Evolutionary conservation across 2,329 filamentous ascomycete genomes (phyloP).

Genomic region (Rugonectria rugulosa): DNA sequence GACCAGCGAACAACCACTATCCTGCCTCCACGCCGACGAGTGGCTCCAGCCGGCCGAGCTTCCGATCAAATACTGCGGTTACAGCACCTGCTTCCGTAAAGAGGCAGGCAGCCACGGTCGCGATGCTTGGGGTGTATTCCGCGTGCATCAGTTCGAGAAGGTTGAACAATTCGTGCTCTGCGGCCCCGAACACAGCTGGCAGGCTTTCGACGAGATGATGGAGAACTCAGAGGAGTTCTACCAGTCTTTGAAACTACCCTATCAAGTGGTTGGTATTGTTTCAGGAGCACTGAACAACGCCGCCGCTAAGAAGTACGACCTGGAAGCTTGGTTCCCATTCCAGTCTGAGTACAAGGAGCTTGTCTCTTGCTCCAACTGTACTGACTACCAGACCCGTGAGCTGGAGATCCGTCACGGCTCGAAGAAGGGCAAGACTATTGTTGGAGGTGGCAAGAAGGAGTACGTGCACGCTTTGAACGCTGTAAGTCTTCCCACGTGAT

Average conservation of each 20-base stretch:
- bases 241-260: constrained; percentile 85
- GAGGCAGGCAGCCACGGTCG: constrained; percentile 87
- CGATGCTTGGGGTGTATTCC: constrained; percentile 98
- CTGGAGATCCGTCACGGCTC: constrained; percentile 91
- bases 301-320: constrained; percentile 87
- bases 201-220: constrained; percentile 95
- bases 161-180: constrained; percentile 82
- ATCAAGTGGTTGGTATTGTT: constrained; percentile 92
- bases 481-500: constrained; percentile 26
- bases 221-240: constrained; percentile 92
- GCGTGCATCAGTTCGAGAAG: constrained; percentile 98
- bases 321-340: constrained; percentile 96
- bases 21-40: constrained; percentile 89
- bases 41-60: constrained; percentile 88
- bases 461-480: constrained; percentile 95
- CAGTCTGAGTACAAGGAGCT: constrained; percentile 99
- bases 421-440: constrained; percentile 63
- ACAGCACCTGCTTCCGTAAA: constrained; percentile 94
- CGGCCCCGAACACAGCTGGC: constrained; percentile 90
- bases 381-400: constrained; percentile 93
- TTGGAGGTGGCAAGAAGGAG: constrained; percentile 83
- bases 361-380: constrained; percentile 97
- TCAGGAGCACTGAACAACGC: constrained; percentile 89
- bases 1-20: constrained; percentile 94
- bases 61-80: constrained; percentile 84